Evolutionary conservation across 192 early-diverging fungal species (phyloP).

Genomic region (Entomortierella lignicola): DNA sequence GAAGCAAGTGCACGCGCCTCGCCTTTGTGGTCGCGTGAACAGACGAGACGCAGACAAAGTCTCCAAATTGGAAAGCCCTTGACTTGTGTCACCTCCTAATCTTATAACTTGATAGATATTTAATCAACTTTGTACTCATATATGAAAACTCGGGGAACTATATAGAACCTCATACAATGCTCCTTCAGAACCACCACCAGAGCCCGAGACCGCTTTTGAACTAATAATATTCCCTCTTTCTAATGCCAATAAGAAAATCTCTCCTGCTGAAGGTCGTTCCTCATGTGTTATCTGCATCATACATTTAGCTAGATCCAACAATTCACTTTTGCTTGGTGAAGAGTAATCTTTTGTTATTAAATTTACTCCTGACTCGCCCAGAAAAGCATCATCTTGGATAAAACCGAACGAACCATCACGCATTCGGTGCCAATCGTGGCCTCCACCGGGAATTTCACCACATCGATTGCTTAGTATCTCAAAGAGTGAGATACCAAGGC

Average conservation of each 20-base stretch:
- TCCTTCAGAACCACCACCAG: no score
- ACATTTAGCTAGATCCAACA: background rate
- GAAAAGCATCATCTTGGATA: background rate
- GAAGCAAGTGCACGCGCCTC: no score
- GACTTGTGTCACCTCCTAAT: no score
- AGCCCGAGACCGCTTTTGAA: no score
- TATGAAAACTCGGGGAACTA: no score
- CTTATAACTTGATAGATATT: no score
- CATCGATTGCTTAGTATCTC: constrained; percentile 13
- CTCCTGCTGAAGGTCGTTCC: background rate
- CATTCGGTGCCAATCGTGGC: background rate
- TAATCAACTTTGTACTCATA: no score
- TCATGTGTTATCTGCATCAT: constrained; percentile 2
- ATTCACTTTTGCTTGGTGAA: background rate
- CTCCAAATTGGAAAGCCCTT: no score
- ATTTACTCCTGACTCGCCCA: background rate
- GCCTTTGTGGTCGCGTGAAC: no score
- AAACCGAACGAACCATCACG: background rate
- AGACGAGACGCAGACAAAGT: no score
- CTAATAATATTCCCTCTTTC: background rate
- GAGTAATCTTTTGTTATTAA: background rate
- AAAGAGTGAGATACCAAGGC: constrained; percentile 1
- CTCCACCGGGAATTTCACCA: background rate
- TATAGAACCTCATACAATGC: no score
- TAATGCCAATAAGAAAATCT: background rate